These are phyloP conservation scores for Micractinium sp. DNA, from an alignment of 139 green algal species.

Conservation along the genomic window DNA sequence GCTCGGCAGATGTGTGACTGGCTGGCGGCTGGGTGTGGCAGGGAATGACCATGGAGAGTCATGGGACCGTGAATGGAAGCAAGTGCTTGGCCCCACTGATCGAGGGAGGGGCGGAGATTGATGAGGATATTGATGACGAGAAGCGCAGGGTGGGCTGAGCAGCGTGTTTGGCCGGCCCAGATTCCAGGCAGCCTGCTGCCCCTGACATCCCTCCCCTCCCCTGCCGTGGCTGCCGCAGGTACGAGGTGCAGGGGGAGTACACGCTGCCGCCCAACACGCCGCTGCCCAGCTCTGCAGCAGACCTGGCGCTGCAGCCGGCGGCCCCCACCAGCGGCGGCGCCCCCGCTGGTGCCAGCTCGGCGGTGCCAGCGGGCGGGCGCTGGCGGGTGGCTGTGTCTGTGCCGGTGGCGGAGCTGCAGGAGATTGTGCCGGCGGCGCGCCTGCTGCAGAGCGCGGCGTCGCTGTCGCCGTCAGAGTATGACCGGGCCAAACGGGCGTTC, in stretches of 20 bases:
- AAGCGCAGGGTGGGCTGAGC: too few species aligned
- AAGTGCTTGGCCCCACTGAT: not conserved
- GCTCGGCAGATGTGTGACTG: too few species aligned
- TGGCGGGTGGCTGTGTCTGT: conserved; percentile 64
- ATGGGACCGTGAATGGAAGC: too few species aligned
- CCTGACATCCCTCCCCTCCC: not conserved
- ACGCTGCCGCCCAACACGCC: conserved; percentile 59
- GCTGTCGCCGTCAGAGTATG: conserved; percentile 67
- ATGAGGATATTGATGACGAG: not conserved
- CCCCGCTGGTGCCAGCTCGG: conserved; percentile 38
- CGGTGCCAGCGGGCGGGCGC: conserved; percentile 41
- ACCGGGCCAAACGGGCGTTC: conserved; percentile 77
- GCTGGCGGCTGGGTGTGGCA: too few species aligned
- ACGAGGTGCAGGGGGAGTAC: conserved; percentile 86
- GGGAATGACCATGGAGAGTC: too few species aligned
- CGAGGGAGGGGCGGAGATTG: not conserved
- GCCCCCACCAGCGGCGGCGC: not conserved
- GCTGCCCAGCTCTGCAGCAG: conserved; percentile 53
- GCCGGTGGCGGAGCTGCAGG: conserved; percentile 82
- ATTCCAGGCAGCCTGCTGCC: not conserved
- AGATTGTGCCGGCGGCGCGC: conserved; percentile 87
- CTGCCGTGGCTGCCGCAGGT: conserved; percentile 43
- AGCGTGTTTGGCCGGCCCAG: not conserved
- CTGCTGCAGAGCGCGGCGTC: conserved; percentile 68
- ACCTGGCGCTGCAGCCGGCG: conserved; percentile 30